Conservation (phyloP, 129 eudicot genomes). For the Gnaphalium uliginosum region DNA sequence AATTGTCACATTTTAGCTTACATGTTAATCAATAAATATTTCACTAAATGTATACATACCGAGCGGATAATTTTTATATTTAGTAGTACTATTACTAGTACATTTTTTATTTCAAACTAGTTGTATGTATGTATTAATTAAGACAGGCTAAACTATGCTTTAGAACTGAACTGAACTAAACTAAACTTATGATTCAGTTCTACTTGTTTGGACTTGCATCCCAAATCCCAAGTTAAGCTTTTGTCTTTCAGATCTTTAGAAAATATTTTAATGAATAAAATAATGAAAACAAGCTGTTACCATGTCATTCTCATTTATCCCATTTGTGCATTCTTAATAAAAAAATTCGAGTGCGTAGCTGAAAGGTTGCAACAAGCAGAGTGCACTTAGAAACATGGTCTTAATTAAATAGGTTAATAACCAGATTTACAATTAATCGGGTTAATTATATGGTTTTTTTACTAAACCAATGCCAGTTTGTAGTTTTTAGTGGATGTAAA, state of each 20-base stretch:
- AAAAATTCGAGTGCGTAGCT: slow-evolving; percentile 13
- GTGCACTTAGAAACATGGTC: slow-evolving; percentile 13
- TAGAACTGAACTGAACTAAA: neutral
- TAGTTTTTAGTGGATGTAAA: slow-evolving; percentile 24
- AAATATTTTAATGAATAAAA: slow-evolving; percentile 21
- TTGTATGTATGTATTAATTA: too few relatives aligned
- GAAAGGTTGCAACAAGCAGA: slow-evolving; percentile 32
- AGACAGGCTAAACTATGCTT: neutral
- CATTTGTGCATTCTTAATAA: slow-evolving; percentile 27
- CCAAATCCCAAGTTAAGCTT: slow-evolving; percentile 18
- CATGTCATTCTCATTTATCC: slow-evolving; percentile 31
- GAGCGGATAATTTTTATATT: too few relatives aligned
- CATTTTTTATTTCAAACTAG: too few relatives aligned
- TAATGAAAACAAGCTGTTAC: slow-evolving; percentile 33
- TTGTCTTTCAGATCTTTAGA: slow-evolving; percentile 21
- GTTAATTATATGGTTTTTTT: slow-evolving; percentile 9
- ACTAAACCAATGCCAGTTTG: slow-evolving; percentile 12
- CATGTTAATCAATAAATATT: too few relatives aligned
- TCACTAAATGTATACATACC: too few relatives aligned
- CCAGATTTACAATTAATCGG: slow-evolving; percentile 10
- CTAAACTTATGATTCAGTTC: slow-evolving; percentile 7
- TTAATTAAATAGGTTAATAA: slow-evolving; percentile 15
- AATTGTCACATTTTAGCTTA: neutral
- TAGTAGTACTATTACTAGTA: too few relatives aligned
- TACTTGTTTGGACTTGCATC: neutral